Percentiles rank a stretch among this genome's conserved stretches.
phyloP scores from a whole-genome alignment of 495 filamentous ascomycete species.

The Hypoxylon lenormandii region DNA sequence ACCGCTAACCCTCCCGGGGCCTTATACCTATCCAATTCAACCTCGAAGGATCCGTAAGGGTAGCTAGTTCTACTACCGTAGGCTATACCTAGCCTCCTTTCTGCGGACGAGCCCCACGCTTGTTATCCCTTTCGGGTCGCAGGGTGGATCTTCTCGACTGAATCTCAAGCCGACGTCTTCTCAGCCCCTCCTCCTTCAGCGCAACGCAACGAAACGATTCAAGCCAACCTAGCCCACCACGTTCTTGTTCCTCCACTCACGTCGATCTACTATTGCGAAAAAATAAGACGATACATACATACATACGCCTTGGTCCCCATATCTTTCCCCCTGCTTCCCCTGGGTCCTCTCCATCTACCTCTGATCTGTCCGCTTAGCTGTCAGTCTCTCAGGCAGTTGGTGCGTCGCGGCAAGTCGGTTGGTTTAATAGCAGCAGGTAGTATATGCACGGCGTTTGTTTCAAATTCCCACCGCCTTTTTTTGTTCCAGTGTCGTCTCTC shows the following conservation, averaged over 20 bases:
- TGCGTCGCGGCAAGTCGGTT: slow-evolving; percentile 21
- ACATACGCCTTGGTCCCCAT: slow-evolving; percentile 9
- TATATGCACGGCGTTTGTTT: slow-evolving; percentile 24
- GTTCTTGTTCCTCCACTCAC: slow-evolving; percentile 34
- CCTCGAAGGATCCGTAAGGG: slow-evolving; percentile 40
- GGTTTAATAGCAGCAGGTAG: slow-evolving; percentile 8
- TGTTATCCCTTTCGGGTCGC: slow-evolving; percentile 35
- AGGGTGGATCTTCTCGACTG: slow-evolving; percentile 36
- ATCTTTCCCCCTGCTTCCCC: slow-evolving; percentile 12
- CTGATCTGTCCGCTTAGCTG: slow-evolving; percentile 21
- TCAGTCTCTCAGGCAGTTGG: slow-evolving; percentile 19
- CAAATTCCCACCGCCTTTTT: slow-evolving; percentile 23
- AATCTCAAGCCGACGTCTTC: slow-evolving; percentile 45
- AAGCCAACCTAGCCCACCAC: slow-evolving; percentile 35
- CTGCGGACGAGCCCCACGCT: slow-evolving; percentile 34
- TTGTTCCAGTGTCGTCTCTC: slow-evolving; percentile 12
- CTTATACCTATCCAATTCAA: slow-evolving; percentile 22
- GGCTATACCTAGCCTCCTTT: slow-evolving; percentile 17
- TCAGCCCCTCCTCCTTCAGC: slow-evolving; percentile 45
- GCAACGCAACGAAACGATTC: slow-evolving; percentile 31
- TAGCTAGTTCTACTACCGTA: slow-evolving; percentile 27
- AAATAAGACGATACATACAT: slow-evolving; percentile 25
- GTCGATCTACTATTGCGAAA: slow-evolving; percentile 32
- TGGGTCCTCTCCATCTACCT: slow-evolving; percentile 10
- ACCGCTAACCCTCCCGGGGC: slow-evolving; percentile 13